A percentile compares a stretch with the other conserved stretches of the same genome.
Conservation (phyloP, 148 eudicot genomes). For the Rhododendron kiyosumense region DNA sequence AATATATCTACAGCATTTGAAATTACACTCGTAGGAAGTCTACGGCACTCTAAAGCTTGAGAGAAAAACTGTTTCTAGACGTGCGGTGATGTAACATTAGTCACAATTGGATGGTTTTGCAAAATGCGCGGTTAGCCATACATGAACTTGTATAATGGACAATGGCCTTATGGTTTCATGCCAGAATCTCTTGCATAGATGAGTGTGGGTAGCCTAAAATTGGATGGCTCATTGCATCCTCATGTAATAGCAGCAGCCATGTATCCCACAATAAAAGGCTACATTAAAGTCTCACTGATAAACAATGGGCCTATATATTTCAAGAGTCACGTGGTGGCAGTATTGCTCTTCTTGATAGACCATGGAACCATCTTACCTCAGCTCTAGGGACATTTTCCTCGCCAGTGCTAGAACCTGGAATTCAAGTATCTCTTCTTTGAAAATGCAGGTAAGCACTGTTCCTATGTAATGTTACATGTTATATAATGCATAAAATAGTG, state of each 20-base stretch:
- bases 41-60: background rate
- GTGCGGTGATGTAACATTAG: background rate
- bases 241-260: background rate
- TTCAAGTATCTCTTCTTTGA: background rate
- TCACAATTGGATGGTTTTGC: background rate
- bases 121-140: background rate
- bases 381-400: background rate
- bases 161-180: background rate
- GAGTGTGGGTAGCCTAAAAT: background rate
- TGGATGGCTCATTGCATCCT: background rate
- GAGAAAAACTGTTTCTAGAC: background rate
- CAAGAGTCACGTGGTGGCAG: background rate
- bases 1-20: slow-evolving; percentile 32
- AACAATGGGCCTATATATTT: background rate
- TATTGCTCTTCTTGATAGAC: background rate
- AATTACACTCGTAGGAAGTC: slow-evolving; percentile 14
- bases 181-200: background rate
- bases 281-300: background rate
- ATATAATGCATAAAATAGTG: background rate
- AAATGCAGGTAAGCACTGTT: background rate
- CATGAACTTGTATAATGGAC: background rate
- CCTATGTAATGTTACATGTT: background rate
- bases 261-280: background rate
- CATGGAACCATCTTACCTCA: background rate
- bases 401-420: slow-evolving; percentile 1